Evolutionary conservation across 345 rosid genomes (phyloP).

Genomic region (Viola odorata): DNA sequence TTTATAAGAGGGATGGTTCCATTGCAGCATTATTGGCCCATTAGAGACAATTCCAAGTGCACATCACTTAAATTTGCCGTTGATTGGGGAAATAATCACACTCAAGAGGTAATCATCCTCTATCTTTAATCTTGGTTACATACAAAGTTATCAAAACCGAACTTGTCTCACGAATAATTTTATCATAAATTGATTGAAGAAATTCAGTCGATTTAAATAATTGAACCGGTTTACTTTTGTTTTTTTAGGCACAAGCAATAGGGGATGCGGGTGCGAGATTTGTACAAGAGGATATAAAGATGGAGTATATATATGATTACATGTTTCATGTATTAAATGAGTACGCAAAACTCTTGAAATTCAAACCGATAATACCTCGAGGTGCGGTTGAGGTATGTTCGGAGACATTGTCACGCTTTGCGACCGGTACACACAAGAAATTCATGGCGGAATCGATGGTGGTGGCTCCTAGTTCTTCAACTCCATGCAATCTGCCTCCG

Average conservation of each 20-base stretch:
- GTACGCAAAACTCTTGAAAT: slow-evolving; percentile 38
- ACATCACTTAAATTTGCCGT: slow-evolving; percentile 59
- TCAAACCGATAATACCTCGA: slow-evolving; percentile 31
- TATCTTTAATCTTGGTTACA: not conserved
- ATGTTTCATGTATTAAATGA: slow-evolving; percentile 40
- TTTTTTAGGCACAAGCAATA: slow-evolving; percentile 28
- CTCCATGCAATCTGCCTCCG: slow-evolving; percentile 38
- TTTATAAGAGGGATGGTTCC: slow-evolving; percentile 61
- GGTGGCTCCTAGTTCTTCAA: slow-evolving; percentile 26
- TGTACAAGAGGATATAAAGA: slow-evolving; percentile 8
- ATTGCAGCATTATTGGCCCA: slow-evolving; percentile 74
- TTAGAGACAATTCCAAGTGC: slow-evolving; percentile 46
- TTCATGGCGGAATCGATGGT: slow-evolving; percentile 39
- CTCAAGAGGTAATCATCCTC: slow-evolving; percentile 17
- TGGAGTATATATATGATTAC: slow-evolving; percentile 45
- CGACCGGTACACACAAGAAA: slow-evolving; percentile 22
- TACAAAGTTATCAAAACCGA: no score
- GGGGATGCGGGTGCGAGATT: slow-evolving; percentile 35
- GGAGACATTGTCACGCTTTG: slow-evolving; percentile 39
- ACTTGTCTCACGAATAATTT: no score
- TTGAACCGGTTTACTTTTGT: no score
- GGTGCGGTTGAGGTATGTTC: slow-evolving; percentile 40
- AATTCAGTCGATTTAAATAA: no score
- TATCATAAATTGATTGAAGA: no score
- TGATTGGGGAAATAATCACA: slow-evolving; percentile 63